A percentile compares a stretch with the other conserved stretches of the same genome.
Conservation (phyloP, 179 eudicot species). For the Sideroxylon spinosum region DNA sequence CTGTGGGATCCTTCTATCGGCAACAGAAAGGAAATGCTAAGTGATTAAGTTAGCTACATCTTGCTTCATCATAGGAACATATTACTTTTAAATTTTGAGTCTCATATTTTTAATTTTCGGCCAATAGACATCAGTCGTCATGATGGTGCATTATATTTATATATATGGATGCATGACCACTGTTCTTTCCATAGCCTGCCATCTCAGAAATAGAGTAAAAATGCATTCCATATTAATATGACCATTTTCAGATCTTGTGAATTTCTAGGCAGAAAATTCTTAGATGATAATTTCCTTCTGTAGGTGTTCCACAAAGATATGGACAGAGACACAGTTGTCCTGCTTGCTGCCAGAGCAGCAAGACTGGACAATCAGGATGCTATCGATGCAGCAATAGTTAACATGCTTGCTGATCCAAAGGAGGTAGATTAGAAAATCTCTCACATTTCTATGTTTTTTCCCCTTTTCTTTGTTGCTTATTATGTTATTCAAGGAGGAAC, state of each 20-base stretch:
- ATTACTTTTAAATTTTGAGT: neutral
- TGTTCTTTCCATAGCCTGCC: neutral
- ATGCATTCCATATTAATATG: too few relatives aligned
- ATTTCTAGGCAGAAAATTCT: neutral
- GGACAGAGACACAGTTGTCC: constrained; percentile 57
- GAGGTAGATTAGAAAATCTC: constrained; percentile 34
- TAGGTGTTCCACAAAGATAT: constrained; percentile 58
- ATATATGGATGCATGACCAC: neutral
- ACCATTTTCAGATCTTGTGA: neutral
- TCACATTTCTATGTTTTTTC: neutral
- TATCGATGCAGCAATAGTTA: constrained; percentile 66
- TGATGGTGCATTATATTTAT: neutral
- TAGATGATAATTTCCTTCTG: neutral
- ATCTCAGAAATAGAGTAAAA: neutral
- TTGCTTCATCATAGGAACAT: neutral
- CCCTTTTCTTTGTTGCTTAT: neutral
- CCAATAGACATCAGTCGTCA: neutral
- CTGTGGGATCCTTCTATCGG: neutral
- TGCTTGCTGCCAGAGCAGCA: constrained; percentile 78
- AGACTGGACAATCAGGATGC: constrained; percentile 85
- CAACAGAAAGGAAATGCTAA: neutral
- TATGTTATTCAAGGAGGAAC: neutral
- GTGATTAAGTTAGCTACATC: too few relatives aligned
- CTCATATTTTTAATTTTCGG: neutral
- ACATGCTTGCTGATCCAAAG: constrained; percentile 79